Base-by-base conservation (phyloP, 1,284 basidiomycete genomes). In the Fomes fomentarius region DNA sequence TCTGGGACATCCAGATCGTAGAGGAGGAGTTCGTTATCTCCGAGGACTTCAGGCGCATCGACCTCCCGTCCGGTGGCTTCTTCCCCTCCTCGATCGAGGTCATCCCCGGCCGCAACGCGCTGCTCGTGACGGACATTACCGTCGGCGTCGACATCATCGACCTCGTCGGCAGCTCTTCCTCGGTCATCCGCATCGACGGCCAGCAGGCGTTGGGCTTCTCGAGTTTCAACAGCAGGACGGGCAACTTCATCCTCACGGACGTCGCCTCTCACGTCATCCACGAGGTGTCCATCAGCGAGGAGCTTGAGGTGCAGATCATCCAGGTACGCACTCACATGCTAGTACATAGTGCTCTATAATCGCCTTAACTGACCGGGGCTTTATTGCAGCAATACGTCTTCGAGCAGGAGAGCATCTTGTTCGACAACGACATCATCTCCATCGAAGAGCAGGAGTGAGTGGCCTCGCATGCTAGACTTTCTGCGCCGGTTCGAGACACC, bases 151-250 rank as follows among this genome's bases (percentile, higher is more conserved):
- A 75, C 50, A 72, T 80, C 54, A 74, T 79, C 58, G 76, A 80
- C 63, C 64, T 80, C 42, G 56, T 47, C 42, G 54, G 50, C 37
- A 61, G 34, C 69, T 62, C 61, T 46, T 73, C 71, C 14, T 69
- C 71, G 17, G 71, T 67, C 14, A 66, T 73, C 2, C 56, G 69
- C 17, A 75, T 80, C 45, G 60, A 66, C 12, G 76, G 75, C 6
- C 78, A 80, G 66, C 60, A 48, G 17, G 79, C 77, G 28, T 77
- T 73, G 12, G 81, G 79, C 69, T 81, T 79, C 79, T 74, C 74
- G 22, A 70, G 69, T 49, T 78, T 76, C 67, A 77, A 75, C 64
- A 62, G 60, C 33, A 71, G 75, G 68, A 80, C 77, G 1, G 76
- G 76, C 10, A 79, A 76, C 68, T 79, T 78, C 68, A 81, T 77